phyloP scores from a whole-genome alignment of 768 basidiomycete genomes.

The Naematelia encephala region DNA sequence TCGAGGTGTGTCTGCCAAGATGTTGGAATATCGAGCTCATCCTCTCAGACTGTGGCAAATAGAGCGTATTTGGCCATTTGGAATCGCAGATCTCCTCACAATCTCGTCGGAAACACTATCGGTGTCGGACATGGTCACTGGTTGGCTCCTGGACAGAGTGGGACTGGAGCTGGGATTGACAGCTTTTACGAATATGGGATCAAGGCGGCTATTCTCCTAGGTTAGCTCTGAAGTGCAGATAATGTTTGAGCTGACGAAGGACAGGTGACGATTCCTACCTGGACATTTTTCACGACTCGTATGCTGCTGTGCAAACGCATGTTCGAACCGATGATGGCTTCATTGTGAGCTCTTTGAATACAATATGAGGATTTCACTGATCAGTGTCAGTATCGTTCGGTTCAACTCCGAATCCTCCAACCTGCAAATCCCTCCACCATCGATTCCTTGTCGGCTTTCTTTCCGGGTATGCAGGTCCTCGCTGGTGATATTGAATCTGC shows the following conservation, averaged over 20 bases:
- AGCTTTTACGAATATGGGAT: slow-evolving; percentile 74
- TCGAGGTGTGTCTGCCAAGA: slow-evolving; percentile 57
- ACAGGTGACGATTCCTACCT: slow-evolving; percentile 73
- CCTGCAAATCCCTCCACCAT: slow-evolving; percentile 65
- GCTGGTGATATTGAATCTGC: slow-evolving; percentile 74
- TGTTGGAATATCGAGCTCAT: not conserved
- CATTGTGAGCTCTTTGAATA: slow-evolving; percentile 61
- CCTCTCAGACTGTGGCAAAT: slow-evolving; percentile 63
- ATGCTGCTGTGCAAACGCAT: slow-evolving; percentile 80
- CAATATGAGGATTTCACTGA: not conserved
- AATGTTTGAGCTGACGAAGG: not conserved
- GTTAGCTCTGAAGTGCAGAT: slow-evolving; percentile 12
- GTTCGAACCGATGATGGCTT: slow-evolving; percentile 78
- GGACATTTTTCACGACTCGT: slow-evolving; percentile 79
- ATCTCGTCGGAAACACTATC: slow-evolving; percentile 82
- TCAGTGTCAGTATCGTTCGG: slow-evolving; percentile 68
- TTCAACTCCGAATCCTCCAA: slow-evolving; percentile 76
- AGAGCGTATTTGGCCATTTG: slow-evolving; percentile 90
- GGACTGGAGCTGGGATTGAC: slow-evolving; percentile 92
- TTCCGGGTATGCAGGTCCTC: slow-evolving; percentile 81
- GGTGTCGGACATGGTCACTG: slow-evolving; percentile 76
- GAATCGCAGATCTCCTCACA: slow-evolving; percentile 81
- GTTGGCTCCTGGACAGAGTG: slow-evolving; percentile 70
- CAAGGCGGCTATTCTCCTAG: slow-evolving; percentile 44
- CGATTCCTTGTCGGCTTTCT: slow-evolving; percentile 95